Conservation (phyloP, 1,284 basidiomycete genomes). For the Limonomyces culmigenus region DNA sequence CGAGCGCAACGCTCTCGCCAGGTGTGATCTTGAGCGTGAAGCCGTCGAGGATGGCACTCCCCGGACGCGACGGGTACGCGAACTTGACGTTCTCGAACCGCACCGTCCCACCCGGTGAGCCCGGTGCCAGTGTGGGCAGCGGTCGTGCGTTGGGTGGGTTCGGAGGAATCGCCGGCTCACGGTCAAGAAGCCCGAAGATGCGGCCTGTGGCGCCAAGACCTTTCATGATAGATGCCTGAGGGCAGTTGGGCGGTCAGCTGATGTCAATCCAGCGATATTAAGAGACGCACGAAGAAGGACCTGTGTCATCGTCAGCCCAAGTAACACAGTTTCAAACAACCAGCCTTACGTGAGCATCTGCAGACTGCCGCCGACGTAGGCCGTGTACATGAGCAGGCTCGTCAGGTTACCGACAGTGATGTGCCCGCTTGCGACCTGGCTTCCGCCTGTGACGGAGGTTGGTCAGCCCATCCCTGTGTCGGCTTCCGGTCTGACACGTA, state of each 20-base stretch:
- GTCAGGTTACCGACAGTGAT: constrained; percentile 89
- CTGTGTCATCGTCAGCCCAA: constrained; percentile 5
- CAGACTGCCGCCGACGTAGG: constrained; percentile 71
- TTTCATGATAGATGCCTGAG: constrained; percentile 69
- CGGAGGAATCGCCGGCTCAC: constrained; percentile 45
- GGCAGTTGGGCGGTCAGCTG: neutral
- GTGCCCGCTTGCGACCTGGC: constrained; percentile 71
- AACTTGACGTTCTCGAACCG: constrained; percentile 72
- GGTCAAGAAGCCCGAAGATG: constrained; percentile 86
- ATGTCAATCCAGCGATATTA: neutral
- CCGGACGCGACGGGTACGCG: constrained; percentile 73
- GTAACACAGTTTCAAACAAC: too few relatives aligned
- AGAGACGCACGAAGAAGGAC: constrained; percentile 26
- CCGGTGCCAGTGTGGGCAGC: too few relatives aligned
- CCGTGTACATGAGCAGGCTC: constrained; percentile 84
- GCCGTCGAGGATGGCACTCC: constrained; percentile 62
- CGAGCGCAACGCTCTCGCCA: constrained; percentile 82
- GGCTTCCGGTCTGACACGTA: too few relatives aligned
- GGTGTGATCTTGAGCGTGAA: constrained; percentile 64
- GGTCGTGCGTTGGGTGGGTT: too few relatives aligned
- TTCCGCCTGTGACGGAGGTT: constrained; percentile 68
- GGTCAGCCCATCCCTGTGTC: too few relatives aligned
- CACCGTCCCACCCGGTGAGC: too few relatives aligned
- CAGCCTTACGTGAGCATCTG: constrained; percentile 58
- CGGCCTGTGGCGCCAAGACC: constrained; percentile 87